phyloP scores from a whole-genome alignment of 78 protist species.

The Mastigamoeba balamuthi region DNA sequence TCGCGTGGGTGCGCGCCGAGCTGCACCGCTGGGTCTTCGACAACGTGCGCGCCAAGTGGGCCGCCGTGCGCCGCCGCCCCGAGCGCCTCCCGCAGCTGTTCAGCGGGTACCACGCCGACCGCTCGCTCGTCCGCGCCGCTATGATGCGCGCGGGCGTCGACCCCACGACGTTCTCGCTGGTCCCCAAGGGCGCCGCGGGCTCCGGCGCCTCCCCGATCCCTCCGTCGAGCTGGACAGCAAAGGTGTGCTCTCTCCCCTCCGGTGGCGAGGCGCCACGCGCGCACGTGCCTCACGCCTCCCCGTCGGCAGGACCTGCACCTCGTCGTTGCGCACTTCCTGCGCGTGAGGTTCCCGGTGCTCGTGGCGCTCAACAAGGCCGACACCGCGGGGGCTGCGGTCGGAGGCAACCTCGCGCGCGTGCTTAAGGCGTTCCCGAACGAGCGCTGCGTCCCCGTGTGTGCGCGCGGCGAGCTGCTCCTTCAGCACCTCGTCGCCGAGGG shows the following conservation, averaged over 20 bases:
- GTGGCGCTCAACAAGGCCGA: slow-evolving; percentile 40
- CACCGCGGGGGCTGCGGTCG: not conserved
- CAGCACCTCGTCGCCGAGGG: not conserved
- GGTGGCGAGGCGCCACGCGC: too few species aligned
- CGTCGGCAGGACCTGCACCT: not conserved
- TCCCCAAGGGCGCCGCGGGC: not conserved
- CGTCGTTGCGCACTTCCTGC: slow-evolving; percentile 18
- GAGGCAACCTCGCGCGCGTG: not conserved
- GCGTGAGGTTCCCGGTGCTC: slow-evolving; percentile 15
- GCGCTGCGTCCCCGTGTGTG: not conserved
- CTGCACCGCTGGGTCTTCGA: slow-evolving; percentile 18
- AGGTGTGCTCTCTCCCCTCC: too few species aligned
- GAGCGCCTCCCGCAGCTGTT: slow-evolving; percentile 1
- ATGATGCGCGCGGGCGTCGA: not conserved
- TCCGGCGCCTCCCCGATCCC: not conserved
- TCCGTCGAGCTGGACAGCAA: too few species aligned
- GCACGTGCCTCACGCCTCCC: too few species aligned
- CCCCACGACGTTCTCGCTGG: not conserved
- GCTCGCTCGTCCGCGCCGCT: not conserved
- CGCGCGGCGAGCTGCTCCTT: not conserved
- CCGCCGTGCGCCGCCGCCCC: not conserved
- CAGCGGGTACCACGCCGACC: slow-evolving; percentile 6
- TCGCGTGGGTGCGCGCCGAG: slow-evolving; percentile 24
- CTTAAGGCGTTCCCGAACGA: not conserved
- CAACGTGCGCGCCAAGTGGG: slow-evolving; percentile 14